Conservation (phyloP, 1,284 basidiomycete species). For the Rhodotorula sp. region DNA sequence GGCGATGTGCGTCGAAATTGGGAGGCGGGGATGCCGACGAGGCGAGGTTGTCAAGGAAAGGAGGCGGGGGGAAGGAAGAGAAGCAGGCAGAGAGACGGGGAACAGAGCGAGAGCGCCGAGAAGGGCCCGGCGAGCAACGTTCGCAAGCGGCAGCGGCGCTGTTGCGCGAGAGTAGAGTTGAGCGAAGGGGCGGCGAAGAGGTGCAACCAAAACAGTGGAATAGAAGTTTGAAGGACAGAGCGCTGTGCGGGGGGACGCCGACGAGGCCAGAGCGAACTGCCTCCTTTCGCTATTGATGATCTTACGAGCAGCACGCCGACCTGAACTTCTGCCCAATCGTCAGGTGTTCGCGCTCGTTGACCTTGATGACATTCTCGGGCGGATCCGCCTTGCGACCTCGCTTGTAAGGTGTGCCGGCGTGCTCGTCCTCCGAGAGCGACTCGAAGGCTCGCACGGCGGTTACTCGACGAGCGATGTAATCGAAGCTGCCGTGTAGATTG, state of each 20-base stretch:
- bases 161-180: not conserved
- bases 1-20: not conserved
- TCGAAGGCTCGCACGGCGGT: slow-evolving; percentile 4
- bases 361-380: slow-evolving; percentile 2
- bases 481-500: slow-evolving; percentile 12
- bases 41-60: not conserved
- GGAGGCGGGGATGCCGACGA: not conserved
- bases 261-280: not conserved
- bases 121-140: not conserved
- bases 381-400: not conserved
- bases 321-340: not conserved
- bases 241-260: not conserved
- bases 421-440: slow-evolving; percentile 6
- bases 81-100: not conserved
- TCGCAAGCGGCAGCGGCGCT: not conserved
- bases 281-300: not conserved
- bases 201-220: not conserved
- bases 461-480: slow-evolving; percentile 11
- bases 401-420: slow-evolving; percentile 8
- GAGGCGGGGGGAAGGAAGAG: not conserved
- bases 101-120: not conserved
- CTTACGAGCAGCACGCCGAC: slow-evolving; percentile 8
- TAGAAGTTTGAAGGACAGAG: not conserved
- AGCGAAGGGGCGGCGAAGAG: not conserved
- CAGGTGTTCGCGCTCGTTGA: slow-evolving; percentile 7